These are phyloP conservation scores for Aspergillus puulaauensis DNA, from an alignment of 2,329 filamentous ascomycete species.

Conservation along the genomic window DNA sequence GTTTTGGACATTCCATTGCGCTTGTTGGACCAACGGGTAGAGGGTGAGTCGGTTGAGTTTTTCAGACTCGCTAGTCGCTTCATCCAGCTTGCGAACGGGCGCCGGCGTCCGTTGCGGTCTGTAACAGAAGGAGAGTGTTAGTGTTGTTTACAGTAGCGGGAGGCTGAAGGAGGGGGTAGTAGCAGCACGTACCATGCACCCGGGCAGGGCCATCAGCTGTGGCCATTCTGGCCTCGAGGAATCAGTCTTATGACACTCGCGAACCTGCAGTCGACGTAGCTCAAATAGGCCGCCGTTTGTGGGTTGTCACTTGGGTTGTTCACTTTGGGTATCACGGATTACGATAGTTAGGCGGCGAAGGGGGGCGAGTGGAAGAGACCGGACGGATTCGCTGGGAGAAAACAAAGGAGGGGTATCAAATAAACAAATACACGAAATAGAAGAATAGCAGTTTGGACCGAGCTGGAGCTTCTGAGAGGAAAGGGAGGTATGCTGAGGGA, in stretches of 20 bases:
- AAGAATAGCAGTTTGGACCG: neutral
- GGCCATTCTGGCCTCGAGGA: constrained; percentile 25
- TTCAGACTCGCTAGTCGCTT: constrained; percentile 91
- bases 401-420: neutral
- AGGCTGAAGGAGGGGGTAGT: neutral
- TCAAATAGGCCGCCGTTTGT: neutral
- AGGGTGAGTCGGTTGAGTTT: constrained; percentile 58
- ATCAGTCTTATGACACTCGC: neutral
- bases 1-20: constrained; percentile 32
- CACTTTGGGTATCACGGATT: neutral
- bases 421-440: neutral
- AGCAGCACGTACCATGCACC: constrained; percentile 44
- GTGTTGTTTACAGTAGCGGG: constrained; percentile 4
- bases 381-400: neutral
- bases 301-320: neutral
- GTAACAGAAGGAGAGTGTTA: constrained; percentile 22
- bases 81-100: constrained; percentile 90
- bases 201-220: constrained; percentile 37
- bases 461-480: neutral
- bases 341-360: neutral
- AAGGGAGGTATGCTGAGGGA: neutral
- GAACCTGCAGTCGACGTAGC: neutral
- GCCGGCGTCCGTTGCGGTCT: constrained; percentile 74
- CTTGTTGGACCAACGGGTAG: constrained; percentile 41
- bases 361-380: neutral